Evolutionary conservation across 805 yeast species (phyloP).

Genomic region (Monosporozyma aerobia): DNA sequence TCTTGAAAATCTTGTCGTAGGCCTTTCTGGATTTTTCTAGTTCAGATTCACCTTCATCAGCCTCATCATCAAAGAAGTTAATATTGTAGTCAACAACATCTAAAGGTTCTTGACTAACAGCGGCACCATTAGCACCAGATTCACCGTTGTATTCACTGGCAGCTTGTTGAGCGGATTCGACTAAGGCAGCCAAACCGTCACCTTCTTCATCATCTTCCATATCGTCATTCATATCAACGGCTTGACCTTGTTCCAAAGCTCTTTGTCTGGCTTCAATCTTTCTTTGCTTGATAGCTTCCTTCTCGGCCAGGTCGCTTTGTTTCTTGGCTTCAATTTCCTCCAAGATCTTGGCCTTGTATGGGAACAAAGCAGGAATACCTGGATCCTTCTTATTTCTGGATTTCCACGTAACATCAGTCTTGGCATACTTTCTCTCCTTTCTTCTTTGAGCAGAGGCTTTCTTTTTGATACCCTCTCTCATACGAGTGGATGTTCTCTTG

Average conservation of each 20-base stretch:
- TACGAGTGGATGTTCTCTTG: conserved; percentile 83
- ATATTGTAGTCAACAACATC: conserved; percentile 44
- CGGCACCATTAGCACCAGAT: conserved; percentile 34
- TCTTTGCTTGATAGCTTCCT: conserved; percentile 42
- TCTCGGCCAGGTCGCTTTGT: conserved; percentile 46
- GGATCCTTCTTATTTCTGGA: conserved; percentile 77
- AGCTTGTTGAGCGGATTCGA: conserved; percentile 85
- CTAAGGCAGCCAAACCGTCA: conserved; percentile 67
- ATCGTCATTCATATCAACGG: conserved; percentile 29
- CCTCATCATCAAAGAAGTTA: conserved; percentile 35
- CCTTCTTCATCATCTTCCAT: conserved; percentile 35
- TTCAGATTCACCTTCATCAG: conserved; percentile 38
- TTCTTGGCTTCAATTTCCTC: conserved; percentile 59
- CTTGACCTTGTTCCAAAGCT: conserved; percentile 32
- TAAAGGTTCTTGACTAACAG: conserved; percentile 23
- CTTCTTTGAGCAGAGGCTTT: conserved; percentile 88
- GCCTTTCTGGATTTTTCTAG: conserved; percentile 77
- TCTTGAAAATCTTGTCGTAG: conserved; percentile 86
- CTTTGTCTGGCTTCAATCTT: conserved; percentile 34
- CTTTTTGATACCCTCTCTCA: conserved; percentile 94
- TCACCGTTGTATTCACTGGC: conserved; percentile 60
- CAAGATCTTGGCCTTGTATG: conserved; percentile 80
- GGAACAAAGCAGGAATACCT: conserved; percentile 91
- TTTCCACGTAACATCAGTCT: conserved; percentile 91
- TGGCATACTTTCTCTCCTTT: conserved; percentile 71